Evolutionary conservation across 2,329 filamentous ascomycete species (phyloP), one percentile per base, ranked within the genome.

Genomic region (Xenosphaeropsis pyriputrescens): DNA sequence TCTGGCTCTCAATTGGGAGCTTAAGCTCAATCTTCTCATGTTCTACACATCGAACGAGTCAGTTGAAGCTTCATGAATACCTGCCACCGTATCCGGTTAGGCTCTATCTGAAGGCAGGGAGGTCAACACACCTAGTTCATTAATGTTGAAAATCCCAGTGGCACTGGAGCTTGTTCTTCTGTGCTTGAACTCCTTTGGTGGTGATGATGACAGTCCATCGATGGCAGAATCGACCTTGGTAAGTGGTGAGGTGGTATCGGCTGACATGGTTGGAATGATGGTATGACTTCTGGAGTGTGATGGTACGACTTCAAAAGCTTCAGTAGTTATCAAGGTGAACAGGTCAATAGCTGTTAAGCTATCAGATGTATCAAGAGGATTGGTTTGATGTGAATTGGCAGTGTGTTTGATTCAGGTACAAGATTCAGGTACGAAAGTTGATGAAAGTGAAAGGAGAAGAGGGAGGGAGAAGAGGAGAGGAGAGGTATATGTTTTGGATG

Each of bases 151-250:
- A 41, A 89, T 75, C 49, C 81, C 84, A 43, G 79, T 69, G 34
- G 72, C 71, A 53, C 70, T 74, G 39, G 84, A 89, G 59, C 84
- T 86, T 45, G 68, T 65, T 62, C 85, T 75, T 50, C 79, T 72
- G 56, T 79, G 71, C 58, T 72, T 72, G 51, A 67, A 65, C 47
- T 85, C 78, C 56, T 78, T 72, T 41, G 71, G 67, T 26, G 80
- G 72, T 41, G 77, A 78, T 52, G 72, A 70, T 48, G 75, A 72
- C 52, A 88, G 62, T 61, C 85, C 84, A 57, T 85, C 78, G 56
- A 93, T 76, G 66, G 85, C 85, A 43, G 88, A 94, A 63, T 95
- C 88, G 66, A 94, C 77, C 69, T 93, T 93, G 63, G 73, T 72
- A 57, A 93, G 74, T 53, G 79, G 72, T 45, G 51, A 44, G 44